A percentile compares a stretch with the other conserved stretches of the same genome.
Evolutionary conservation across 306 rosid species (phyloP).

Genomic region (Cucumis cinereus): DNA sequence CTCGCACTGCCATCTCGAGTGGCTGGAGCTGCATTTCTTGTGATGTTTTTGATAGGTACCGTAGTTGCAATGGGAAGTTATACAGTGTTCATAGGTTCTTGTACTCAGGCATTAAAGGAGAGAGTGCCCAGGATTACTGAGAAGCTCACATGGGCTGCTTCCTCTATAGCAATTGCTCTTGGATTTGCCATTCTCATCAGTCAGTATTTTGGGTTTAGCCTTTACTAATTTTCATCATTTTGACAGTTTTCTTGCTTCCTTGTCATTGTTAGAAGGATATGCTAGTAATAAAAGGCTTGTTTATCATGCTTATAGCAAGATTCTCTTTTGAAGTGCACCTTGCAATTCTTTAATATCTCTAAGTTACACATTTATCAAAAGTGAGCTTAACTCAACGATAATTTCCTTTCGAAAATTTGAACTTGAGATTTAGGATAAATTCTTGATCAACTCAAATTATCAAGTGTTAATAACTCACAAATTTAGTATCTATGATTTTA

Average conservation of each 20-base stretch:
- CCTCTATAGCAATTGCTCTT: slow-evolving; percentile 78
- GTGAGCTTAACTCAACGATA: too few species aligned
- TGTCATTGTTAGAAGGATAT: neutral
- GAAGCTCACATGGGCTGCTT: slow-evolving; percentile 93
- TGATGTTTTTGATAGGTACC: slow-evolving; percentile 77
- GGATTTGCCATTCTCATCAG: slow-evolving; percentile 76
- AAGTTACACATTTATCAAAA: neutral
- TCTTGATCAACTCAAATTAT: neutral
- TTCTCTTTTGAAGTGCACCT: neutral
- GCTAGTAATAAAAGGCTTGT: neutral
- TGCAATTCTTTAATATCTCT: neutral
- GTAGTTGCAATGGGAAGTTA: slow-evolving; percentile 94
- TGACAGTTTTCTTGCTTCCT: slow-evolving; percentile 1
- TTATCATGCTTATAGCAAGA: neutral
- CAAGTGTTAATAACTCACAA: too few species aligned
- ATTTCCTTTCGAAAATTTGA: too few species aligned
- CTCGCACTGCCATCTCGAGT: slow-evolving; percentile 81
- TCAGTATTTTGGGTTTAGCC: slow-evolving; percentile 77
- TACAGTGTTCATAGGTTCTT: slow-evolving; percentile 78
- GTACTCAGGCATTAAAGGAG: slow-evolving; percentile 72
- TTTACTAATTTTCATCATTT: slow-evolving; percentile 28
- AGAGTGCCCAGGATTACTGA: slow-evolving; percentile 78
- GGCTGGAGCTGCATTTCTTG: slow-evolving; percentile 86
- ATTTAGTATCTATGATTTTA: too few species aligned
- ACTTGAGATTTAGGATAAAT: neutral